phyloP scores from a whole-genome alignment of 2,329 filamentous ascomycete genomes.

The Cladophialophora immunda region DNA sequence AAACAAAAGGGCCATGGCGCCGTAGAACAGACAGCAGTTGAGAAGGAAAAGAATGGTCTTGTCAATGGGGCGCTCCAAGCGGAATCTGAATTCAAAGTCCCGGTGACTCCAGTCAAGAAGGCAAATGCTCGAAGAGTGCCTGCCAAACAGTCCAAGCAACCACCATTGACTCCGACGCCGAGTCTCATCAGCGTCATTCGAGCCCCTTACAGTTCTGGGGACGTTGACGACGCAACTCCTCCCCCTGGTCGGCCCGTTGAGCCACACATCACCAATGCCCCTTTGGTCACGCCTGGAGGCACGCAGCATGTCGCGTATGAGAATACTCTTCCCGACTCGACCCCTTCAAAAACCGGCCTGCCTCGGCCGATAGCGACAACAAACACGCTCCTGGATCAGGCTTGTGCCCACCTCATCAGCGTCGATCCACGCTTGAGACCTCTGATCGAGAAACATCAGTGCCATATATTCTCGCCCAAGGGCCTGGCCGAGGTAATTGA shows the following conservation, averaged over 20 bases:
- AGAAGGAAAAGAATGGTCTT: constrained; percentile 2
- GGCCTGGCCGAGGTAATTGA: constrained; percentile 86
- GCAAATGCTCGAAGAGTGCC: constrained; percentile 42
- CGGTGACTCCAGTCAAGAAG: constrained; percentile 43
- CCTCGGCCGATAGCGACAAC: constrained; percentile 66
- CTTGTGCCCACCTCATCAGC: constrained; percentile 75
- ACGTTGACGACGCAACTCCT: constrained; percentile 50
- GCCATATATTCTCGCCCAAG: constrained; percentile 79
- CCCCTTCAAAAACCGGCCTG: constrained; percentile 51
- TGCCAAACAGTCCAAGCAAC: constrained; percentile 43
- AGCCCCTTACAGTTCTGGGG: constrained; percentile 52
- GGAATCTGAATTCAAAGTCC: constrained; percentile 37
- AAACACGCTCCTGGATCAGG: constrained; percentile 76
- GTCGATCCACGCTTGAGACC: constrained; percentile 76
- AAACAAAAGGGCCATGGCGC: constrained; percentile 28
- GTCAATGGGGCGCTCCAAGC: constrained; percentile 19
- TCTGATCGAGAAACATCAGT: constrained; percentile 77
- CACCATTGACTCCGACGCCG: constrained; percentile 59
- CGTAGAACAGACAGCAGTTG: not conserved
- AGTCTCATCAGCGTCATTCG: constrained; percentile 58
- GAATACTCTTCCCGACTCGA: constrained; percentile 47
- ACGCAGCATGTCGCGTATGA: constrained; percentile 60
- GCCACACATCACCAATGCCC: constrained; percentile 58
- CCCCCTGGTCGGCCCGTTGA: constrained; percentile 56
- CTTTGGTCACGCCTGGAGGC: constrained; percentile 57